phyloP scores from a whole-genome alignment of 805 yeast species.

The Teunomyces pallodes region DNA sequence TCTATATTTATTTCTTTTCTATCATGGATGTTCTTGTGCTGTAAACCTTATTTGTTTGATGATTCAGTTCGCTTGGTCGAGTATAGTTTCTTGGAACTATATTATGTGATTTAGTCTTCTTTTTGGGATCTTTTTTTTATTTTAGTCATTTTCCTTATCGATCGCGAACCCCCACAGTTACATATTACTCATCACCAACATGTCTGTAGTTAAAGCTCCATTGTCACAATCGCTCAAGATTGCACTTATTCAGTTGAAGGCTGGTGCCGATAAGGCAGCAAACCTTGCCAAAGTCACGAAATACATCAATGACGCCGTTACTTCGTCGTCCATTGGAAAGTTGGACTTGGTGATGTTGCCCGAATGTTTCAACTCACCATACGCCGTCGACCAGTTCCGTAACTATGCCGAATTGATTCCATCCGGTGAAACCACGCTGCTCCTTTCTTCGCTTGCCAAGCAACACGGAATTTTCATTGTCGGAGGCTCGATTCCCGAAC shows the following conservation, averaged over 20 bases:
- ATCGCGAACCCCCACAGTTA: neutral
- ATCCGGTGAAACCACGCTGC: slow-evolving; percentile 60
- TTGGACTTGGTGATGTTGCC: slow-evolving; percentile 81
- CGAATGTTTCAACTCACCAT: slow-evolving; percentile 96
- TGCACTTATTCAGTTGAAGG: slow-evolving; percentile 80
- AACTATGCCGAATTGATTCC: slow-evolving; percentile 89
- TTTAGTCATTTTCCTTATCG: neutral
- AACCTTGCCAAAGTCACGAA: slow-evolving; percentile 69
- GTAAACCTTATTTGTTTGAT: too few relatives aligned
- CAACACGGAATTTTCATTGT: slow-evolving; percentile 61
- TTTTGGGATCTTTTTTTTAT: neutral
- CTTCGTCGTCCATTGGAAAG: slow-evolving; percentile 29
- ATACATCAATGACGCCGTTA: slow-evolving; percentile 60
- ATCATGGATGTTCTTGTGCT: too few relatives aligned
- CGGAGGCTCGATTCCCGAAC: slow-evolving; percentile 94
- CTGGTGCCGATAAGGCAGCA: slow-evolving; percentile 77
- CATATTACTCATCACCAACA: slow-evolving; percentile 1
- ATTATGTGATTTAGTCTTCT: too few relatives aligned
- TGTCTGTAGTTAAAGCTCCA: slow-evolving; percentile 33
- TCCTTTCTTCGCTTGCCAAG: slow-evolving; percentile 66
- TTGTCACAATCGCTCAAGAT: slow-evolving; percentile 63
- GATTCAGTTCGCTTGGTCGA: neutral
- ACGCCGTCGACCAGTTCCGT: slow-evolving; percentile 80
- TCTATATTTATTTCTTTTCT: too few relatives aligned
- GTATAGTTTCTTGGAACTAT: neutral